A percentile compares a stretch with the other conserved stretches of the same genome.
Evolutionary conservation across 257 asterid species (phyloP).

Genomic region (Perilla frutescens): DNA sequence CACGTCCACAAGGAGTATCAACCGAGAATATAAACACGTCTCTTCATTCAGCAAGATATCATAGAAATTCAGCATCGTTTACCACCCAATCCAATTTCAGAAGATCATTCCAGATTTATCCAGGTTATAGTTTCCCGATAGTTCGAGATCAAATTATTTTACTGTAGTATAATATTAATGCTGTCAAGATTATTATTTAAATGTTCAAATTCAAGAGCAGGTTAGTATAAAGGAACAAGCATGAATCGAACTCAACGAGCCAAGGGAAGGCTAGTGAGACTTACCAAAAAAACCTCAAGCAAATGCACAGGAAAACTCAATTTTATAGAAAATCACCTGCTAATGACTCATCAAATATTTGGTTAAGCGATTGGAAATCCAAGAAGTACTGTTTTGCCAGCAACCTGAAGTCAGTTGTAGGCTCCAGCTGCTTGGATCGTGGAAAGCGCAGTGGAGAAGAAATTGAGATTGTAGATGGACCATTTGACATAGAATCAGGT

Average conservation of each 20-base stretch:
- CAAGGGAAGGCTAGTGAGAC: slow-evolving; percentile 27
- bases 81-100: slow-evolving; percentile 11
- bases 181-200: not conserved
- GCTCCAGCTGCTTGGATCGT: slow-evolving; percentile 70
- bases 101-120: slow-evolving; percentile 14
- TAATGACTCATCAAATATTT: slow-evolving; percentile 76
- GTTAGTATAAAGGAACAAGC: not conserved
- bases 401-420: slow-evolving; percentile 70
- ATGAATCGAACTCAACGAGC: slow-evolving; percentile 6
- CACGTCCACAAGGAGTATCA: slow-evolving; percentile 14
- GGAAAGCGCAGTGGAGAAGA: slow-evolving; percentile 88
- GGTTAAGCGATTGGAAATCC: slow-evolving; percentile 74
- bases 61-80: slow-evolving; percentile 12
- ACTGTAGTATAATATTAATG: not conserved
- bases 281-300: slow-evolving; percentile 13
- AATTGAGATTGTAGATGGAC: slow-evolving; percentile 81
- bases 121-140: slow-evolving; percentile 12
- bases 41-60: slow-evolving; percentile 12
- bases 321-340: slow-evolving; percentile 59
- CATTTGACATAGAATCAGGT: slow-evolving; percentile 89
- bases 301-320: slow-evolving; percentile 22
- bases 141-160: slow-evolving; percentile 4
- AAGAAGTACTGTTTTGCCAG: slow-evolving; percentile 89
- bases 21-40: slow-evolving; percentile 1
- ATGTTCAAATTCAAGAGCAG: slow-evolving; percentile 4